A percentile compares a stretch with the other conserved stretches of the same genome.
phyloP scores from a whole-genome alignment of 1,284 basidiomycete genomes.

The Leccinum subfulvum region DNA sequence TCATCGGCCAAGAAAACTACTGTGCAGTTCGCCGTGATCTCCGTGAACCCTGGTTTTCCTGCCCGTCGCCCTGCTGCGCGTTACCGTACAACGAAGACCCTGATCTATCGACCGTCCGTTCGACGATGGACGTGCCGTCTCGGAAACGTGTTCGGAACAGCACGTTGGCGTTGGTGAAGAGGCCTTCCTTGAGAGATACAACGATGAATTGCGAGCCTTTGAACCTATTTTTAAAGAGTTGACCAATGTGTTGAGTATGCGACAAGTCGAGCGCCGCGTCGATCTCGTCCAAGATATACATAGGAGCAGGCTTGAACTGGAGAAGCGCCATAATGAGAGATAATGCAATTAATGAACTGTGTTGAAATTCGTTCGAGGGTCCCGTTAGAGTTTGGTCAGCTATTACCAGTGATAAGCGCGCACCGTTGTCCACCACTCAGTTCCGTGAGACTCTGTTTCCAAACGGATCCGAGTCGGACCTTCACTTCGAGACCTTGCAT shows the following conservation, averaged over 20 bases:
- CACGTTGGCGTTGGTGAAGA: constrained; percentile 98
- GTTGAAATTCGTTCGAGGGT: not conserved
- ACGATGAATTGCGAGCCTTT: constrained; percentile 98
- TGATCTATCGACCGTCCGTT: constrained; percentile 69
- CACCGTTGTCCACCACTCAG: constrained; percentile 95
- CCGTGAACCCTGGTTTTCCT: constrained; percentile 24
- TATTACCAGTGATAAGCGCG: constrained; percentile 23
- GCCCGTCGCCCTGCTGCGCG: constrained; percentile 18
- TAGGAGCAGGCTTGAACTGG: constrained; percentile 98
- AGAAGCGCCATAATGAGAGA: constrained; percentile 97
- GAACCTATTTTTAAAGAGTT: constrained; percentile 95
- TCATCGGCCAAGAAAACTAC: constrained; percentile 1
- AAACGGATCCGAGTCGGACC: constrained; percentile 89
- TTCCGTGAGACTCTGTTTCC: constrained; percentile 98
- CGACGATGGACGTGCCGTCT: constrained; percentile 90
- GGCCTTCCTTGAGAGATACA: constrained; percentile 93
- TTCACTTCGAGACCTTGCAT: constrained; percentile 97
- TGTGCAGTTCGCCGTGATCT: constrained; percentile 21
- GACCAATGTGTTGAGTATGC: constrained; percentile 96
- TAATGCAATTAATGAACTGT: constrained; percentile 90
- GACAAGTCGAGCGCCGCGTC: constrained; percentile 95
- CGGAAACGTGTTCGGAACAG: constrained; percentile 91
- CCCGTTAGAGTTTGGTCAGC: not conserved
- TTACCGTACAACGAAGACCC: constrained; percentile 40
- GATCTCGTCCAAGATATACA: constrained; percentile 99